These are phyloP conservation scores for Roridomyces roridus DNA, from an alignment of 768 basidiomycete species.

Conservation along the genomic window DNA sequence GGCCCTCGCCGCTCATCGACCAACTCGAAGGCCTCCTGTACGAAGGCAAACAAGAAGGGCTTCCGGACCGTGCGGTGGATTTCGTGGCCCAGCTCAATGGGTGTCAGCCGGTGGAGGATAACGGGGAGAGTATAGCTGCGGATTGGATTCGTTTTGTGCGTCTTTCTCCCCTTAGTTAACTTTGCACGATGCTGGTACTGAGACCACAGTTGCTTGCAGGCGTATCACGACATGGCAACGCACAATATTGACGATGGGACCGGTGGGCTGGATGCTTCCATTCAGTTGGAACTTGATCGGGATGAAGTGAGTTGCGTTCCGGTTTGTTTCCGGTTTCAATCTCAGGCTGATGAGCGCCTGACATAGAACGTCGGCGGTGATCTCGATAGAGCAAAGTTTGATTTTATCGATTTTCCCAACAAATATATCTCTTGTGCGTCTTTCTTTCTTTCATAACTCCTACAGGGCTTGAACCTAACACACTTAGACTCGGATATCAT, in stretches of 20 bases:
- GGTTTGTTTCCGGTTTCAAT: neutral
- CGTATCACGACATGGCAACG: constrained; percentile 17
- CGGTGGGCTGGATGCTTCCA: constrained; percentile 17
- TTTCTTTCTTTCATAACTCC: neutral
- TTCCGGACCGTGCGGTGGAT: constrained; percentile 6
- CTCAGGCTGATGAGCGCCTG: neutral
- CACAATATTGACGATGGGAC: constrained; percentile 14
- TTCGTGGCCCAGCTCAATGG: constrained; percentile 10
- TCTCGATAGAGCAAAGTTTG: constrained; percentile 10
- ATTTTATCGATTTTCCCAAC: constrained; percentile 16
- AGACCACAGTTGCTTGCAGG: no score
- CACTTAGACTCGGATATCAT: constrained; percentile 14
- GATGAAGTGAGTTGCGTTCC: constrained; percentile 7
- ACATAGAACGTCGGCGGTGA: constrained; percentile 16
- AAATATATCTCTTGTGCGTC: constrained; percentile 15
- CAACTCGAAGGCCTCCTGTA: constrained; percentile 16
- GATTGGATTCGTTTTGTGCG: constrained; percentile 13
- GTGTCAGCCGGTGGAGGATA: constrained; percentile 6
- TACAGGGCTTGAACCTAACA: neutral
- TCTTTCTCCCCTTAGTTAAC: no score
- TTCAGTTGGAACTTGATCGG: constrained; percentile 12
- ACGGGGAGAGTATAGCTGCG: constrained; percentile 10
- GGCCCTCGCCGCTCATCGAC: constrained; percentile 19
- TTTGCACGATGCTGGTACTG: no score
- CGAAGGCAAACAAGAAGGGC: constrained; percentile 13